phyloP scores from a whole-genome alignment of 495 filamentous ascomycete species.

The Penicillium mononematosum region DNA sequence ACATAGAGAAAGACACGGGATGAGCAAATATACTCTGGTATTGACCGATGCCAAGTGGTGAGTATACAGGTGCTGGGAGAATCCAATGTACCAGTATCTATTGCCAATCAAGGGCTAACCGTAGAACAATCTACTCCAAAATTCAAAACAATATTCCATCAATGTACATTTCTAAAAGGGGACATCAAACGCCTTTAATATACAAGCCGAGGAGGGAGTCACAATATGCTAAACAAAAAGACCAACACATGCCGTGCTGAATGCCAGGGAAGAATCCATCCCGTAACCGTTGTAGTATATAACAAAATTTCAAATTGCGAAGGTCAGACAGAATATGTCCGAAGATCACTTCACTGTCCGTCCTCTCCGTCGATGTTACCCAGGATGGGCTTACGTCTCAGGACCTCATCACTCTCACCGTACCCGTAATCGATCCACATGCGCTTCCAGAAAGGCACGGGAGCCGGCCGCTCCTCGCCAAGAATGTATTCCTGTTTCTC shows the following conservation, averaged over 20 bases:
- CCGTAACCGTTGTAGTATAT: slow-evolving; percentile 23
- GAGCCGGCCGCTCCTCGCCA: slow-evolving; percentile 47
- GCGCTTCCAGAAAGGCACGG: slow-evolving; percentile 42
- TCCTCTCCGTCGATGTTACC: slow-evolving; percentile 43
- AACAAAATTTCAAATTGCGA: slow-evolving; percentile 3
- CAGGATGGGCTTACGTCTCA: slow-evolving; percentile 41
- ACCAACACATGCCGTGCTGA: slow-evolving; percentile 17
- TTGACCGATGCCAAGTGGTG: slow-evolving; percentile 1
- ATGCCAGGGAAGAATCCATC: slow-evolving; percentile 20
- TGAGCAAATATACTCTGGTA: slow-evolving; percentile 8
- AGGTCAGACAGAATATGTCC: slow-evolving; percentile 1
- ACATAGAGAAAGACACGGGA: slow-evolving; percentile 8
- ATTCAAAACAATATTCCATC: slow-evolving; percentile 6
- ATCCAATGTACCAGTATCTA: slow-evolving; percentile 12
- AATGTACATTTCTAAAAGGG: slow-evolving; percentile 20
- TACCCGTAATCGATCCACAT: slow-evolving; percentile 49
- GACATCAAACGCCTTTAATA: slow-evolving; percentile 29
- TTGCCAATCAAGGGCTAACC: slow-evolving; percentile 7
- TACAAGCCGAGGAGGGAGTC: slow-evolving; percentile 31
- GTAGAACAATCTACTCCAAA: slow-evolving; percentile 8
- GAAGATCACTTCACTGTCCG: slow-evolving; percentile 21
- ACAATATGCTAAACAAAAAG: slow-evolving; percentile 25
- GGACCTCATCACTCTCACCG: slow-evolving; percentile 45
- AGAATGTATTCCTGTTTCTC: slow-evolving; percentile 66
- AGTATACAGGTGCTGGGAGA: slow-evolving; percentile 6